phyloP scores from a whole-genome alignment of 345 rosid species.

The Anastatica hierochuntica region DNA sequence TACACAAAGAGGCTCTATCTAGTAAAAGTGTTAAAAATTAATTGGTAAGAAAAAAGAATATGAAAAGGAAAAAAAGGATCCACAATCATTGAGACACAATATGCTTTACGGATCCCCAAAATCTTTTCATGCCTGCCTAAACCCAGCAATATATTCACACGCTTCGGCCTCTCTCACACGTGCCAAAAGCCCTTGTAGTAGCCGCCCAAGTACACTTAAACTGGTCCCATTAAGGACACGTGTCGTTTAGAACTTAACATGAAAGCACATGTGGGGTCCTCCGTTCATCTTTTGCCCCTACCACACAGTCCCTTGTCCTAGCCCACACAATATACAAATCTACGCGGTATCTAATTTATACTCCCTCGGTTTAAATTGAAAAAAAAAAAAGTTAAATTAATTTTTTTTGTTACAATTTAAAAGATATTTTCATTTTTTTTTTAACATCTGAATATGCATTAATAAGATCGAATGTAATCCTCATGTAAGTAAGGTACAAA shows the following conservation, averaged over 20 bases:
- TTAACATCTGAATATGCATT: too few species aligned
- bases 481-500: too few species aligned
- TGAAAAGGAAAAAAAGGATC: not conserved
- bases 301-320: slow-evolving; percentile 18
- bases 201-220: slow-evolving; percentile 29
- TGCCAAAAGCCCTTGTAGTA: slow-evolving; percentile 27
- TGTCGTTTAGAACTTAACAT: slow-evolving; percentile 23
- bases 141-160: slow-evolving; percentile 37
- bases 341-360: slow-evolving; percentile 15
- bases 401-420: too few species aligned
- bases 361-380: not conserved
- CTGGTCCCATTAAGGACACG: slow-evolving; percentile 26
- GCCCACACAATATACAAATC: slow-evolving; percentile 30
- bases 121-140: slow-evolving; percentile 63
- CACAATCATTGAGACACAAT: slow-evolving; percentile 56
- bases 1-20: too few species aligned
- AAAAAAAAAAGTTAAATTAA: too few species aligned
- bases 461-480: too few species aligned
- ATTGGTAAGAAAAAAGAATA: too few species aligned
- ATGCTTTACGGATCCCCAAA: slow-evolving; percentile 51
- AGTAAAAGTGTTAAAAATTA: too few species aligned
- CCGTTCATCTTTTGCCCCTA: slow-evolving; percentile 19
- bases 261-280: slow-evolving; percentile 26
- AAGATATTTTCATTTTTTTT: too few species aligned
- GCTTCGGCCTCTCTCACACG: slow-evolving; percentile 24